These are phyloP conservation scores for Beauveria varroae DNA, from an alignment of 2,329 filamentous ascomycete genomes.

Conservation along the genomic window DNA sequence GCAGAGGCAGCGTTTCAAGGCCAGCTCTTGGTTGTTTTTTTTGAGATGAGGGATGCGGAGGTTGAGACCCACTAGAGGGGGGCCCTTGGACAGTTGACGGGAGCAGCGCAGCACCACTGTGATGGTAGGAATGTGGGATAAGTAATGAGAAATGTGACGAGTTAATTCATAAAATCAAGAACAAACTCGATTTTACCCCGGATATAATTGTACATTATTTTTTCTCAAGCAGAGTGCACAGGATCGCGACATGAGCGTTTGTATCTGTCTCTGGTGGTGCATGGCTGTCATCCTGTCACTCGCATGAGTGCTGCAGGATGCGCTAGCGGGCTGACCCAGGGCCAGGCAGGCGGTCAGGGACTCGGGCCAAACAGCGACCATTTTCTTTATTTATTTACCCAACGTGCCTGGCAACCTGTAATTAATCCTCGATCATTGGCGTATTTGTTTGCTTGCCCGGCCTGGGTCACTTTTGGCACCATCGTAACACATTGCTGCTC, in stretches of 20 bases:
- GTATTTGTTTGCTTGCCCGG: too few relatives aligned
- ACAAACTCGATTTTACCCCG: not conserved
- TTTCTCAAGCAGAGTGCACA: not conserved
- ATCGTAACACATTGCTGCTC: too few relatives aligned
- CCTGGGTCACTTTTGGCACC: too few relatives aligned
- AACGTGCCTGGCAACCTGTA: too few relatives aligned
- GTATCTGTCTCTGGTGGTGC: not conserved
- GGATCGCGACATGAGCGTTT: not conserved
- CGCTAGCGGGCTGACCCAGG: slow-evolving; percentile 4
- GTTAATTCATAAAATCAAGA: not conserved
- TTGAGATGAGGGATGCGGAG: slow-evolving; percentile 14
- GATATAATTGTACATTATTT: not conserved
- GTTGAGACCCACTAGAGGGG: slow-evolving; percentile 10
- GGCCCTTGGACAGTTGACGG: not conserved
- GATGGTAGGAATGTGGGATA: not conserved
- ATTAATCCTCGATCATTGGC: too few relatives aligned
- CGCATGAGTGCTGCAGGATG: slow-evolving; percentile 1
- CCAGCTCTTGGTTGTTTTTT: slow-evolving; percentile 11
- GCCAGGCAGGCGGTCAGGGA: too few relatives aligned
- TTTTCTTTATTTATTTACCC: too few relatives aligned
- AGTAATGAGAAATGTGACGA: not conserved
- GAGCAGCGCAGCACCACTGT: not conserved
- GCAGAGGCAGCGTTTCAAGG: slow-evolving; percentile 6
- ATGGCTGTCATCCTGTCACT: slow-evolving; percentile 2
- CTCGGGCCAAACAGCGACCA: not conserved